Percentiles rank a stretch among this genome's conserved stretches.
Conservation (phyloP, 2,329 filamentous ascomycete genomes). For the Pseudohalonectria lignicola region DNA sequence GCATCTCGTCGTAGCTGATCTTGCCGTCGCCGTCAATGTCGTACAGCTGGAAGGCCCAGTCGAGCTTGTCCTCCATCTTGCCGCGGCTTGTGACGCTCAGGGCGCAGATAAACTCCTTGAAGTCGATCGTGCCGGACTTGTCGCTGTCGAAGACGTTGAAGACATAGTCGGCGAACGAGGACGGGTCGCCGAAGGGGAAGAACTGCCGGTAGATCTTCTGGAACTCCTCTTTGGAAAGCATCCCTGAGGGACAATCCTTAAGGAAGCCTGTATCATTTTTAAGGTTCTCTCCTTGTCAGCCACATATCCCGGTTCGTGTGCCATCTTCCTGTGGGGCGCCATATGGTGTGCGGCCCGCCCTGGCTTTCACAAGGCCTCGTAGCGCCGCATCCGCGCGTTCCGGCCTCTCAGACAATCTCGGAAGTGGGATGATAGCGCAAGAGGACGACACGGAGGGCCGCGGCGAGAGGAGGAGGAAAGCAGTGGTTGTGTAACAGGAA, state of each 20-base stretch:
- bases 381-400: slow-evolving; percentile 2
- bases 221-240: slow-evolving; percentile 96
- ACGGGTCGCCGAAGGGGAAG: slow-evolving; percentile 96
- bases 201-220: slow-evolving; percentile 99
- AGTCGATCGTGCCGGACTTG: slow-evolving; percentile 95
- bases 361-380: neutral
- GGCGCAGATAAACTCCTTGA: slow-evolving; percentile 99
- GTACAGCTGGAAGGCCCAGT: slow-evolving; percentile 99
- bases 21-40: slow-evolving; percentile 98
- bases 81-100: slow-evolving; percentile 92
- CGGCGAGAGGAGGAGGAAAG: too few relatives aligned
- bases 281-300: too few relatives aligned
- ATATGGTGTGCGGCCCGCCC: slow-evolving; percentile 1
- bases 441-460: too few relatives aligned
- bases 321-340: too few relatives aligned
- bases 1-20: slow-evolving; percentile 98
- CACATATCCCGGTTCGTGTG: too few relatives aligned
- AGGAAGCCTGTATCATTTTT: slow-evolving; percentile 66
- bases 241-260: slow-evolving; percentile 95
- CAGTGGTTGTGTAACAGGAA: too few relatives aligned
- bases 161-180: slow-evolving; percentile 95
- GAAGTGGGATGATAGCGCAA: too few relatives aligned
- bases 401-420: too few relatives aligned
- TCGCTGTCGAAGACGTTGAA: slow-evolving; percentile 99
- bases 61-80: slow-evolving; percentile 98